Base-by-base conservation (phyloP, 1,284 basidiomycete genomes). In the Rhodotorula sp. region DNA sequence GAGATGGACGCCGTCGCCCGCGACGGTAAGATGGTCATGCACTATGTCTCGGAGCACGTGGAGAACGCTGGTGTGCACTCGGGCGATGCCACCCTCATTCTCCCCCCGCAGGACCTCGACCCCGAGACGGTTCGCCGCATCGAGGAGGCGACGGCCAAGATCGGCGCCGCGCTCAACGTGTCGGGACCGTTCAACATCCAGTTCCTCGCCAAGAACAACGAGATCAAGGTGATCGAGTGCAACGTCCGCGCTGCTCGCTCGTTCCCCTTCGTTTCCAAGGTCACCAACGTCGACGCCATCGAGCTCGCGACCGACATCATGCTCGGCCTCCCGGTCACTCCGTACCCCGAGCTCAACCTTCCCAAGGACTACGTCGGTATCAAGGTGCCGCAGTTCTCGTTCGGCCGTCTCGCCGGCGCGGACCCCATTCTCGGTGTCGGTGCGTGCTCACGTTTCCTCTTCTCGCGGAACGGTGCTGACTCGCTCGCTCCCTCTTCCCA, bases 141-240 rank as follows among this genome's bases (percentile, higher is more conserved):
- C 78, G 94, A 95, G 82, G 92, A 94, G 78, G 96, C 96, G 23
- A 98, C 96, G 1, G 89, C 89, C 59, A 99, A 98, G 87, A 98
- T 99, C 75, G 96, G 93, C 45, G 91, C 93, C 75, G 95, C 95
- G n/a, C 88, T 99, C 71, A 97, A 99, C 81, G 94, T 99, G 65
- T 98, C 96, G 7, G 97, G 96, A 42, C 97, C 96, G 4, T 98
- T 92, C 88, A 99, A 99, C 83, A 99, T 99, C 81, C 97, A 99
- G 84, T 97, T 99, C 84, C 97, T 99, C 79, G 95, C 95, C 70
- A 99, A 99, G 87, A 91, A 98, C 85, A 98, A 98, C 84, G 96
- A 98, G 83, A 98, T 98, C 87, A 97, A 99, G 87, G 96, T 99
- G 78, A 99, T 99, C 81, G 96, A 99, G 83, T 99, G 96, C 84